phyloP scores from a whole-genome alignment of 2,329 filamentous ascomycete species.

The Fusarium denticulatum region DNA sequence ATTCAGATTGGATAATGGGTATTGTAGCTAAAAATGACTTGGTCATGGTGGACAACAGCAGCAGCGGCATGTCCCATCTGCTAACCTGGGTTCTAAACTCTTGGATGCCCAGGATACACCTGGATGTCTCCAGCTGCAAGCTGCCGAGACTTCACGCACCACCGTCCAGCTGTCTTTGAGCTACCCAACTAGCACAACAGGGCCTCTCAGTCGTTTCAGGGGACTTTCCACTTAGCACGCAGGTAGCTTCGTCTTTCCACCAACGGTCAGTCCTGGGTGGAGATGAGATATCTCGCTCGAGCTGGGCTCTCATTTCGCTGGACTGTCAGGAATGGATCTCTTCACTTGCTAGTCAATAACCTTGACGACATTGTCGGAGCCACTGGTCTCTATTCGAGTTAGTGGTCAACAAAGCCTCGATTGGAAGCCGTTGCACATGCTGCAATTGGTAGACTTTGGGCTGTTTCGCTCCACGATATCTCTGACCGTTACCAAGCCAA shows the following conservation, averaged over 20 bases:
- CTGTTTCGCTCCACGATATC: conserved; percentile 24
- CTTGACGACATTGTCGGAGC: conserved; percentile 11
- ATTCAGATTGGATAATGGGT: conserved; percentile 7
- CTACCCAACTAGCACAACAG: conserved; percentile 27
- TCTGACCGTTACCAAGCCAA: conserved; percentile 21
- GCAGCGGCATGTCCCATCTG: conserved; percentile 25
- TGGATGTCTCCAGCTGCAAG: conserved; percentile 26
- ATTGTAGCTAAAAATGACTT: conserved; percentile 36
- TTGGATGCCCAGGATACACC: conserved; percentile 36
- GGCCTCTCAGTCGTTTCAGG: conserved; percentile 32
- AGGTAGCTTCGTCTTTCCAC: conserved; percentile 34
- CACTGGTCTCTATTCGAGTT: conserved; percentile 9
- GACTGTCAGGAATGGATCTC: conserved; percentile 18
- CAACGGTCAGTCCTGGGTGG: conserved; percentile 32
- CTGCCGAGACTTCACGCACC: conserved; percentile 30
- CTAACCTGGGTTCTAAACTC: conserved; percentile 3
- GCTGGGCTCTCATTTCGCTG: conserved; percentile 28
- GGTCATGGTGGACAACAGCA: conserved; percentile 28
- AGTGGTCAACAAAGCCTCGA: conserved; percentile 9
- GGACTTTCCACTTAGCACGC: conserved; percentile 27
- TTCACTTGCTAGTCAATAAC: conserved; percentile 20
- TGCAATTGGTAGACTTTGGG: conserved; percentile 8
- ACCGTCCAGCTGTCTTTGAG: conserved; percentile 16
- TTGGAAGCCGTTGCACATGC: background rate
- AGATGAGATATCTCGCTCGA: conserved; percentile 34